Evolutionary conservation across 1,139 yeast genomes (phyloP).

Genomic region (Blastobotrys niveus): DNA sequence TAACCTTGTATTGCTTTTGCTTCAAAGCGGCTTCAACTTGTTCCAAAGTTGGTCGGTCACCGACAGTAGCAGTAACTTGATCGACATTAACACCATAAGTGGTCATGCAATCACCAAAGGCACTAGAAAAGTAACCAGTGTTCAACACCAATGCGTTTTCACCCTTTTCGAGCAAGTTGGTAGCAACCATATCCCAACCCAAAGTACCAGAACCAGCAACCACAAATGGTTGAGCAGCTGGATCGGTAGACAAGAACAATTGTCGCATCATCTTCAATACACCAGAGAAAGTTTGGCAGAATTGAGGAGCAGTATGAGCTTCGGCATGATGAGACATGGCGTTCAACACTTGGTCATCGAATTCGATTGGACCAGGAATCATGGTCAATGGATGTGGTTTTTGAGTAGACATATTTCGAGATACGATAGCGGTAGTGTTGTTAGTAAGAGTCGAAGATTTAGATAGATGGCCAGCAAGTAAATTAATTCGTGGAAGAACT

Average conservation of each 20-base stretch:
- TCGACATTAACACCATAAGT: constrained; percentile 72
- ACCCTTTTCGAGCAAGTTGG: constrained; percentile 57
- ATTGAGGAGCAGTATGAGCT: constrained; percentile 89
- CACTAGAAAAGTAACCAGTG: constrained; percentile 90
- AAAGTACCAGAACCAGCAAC: constrained; percentile 89
- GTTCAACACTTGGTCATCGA: constrained; percentile 70
- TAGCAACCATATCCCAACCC: constrained; percentile 89
- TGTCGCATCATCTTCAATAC: constrained; percentile 63
- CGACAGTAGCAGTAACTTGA: constrained; percentile 55
- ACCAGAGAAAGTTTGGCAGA: constrained; percentile 64
- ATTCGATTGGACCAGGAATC: constrained; percentile 93
- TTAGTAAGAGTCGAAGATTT: constrained; percentile 5
- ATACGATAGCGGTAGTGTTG: constrained; percentile 4
- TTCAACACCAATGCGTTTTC: constrained; percentile 74
- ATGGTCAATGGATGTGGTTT: constrained; percentile 40
- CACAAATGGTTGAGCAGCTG: constrained; percentile 68
- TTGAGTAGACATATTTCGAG: constrained; percentile 18
- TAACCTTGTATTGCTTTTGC: constrained; percentile 51
- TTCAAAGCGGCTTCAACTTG: constrained; percentile 53
- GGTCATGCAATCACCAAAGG: constrained; percentile 72
- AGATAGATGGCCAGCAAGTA: constrained; percentile 13
- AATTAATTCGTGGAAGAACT: constrained; percentile 14
- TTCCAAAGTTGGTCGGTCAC: constrained; percentile 60
- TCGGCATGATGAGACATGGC: constrained; percentile 85
- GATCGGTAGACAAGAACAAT: constrained; percentile 64